Conservation (phyloP, 768 basidiomycete genomes). For the Naematelia aurantialba region DNA sequence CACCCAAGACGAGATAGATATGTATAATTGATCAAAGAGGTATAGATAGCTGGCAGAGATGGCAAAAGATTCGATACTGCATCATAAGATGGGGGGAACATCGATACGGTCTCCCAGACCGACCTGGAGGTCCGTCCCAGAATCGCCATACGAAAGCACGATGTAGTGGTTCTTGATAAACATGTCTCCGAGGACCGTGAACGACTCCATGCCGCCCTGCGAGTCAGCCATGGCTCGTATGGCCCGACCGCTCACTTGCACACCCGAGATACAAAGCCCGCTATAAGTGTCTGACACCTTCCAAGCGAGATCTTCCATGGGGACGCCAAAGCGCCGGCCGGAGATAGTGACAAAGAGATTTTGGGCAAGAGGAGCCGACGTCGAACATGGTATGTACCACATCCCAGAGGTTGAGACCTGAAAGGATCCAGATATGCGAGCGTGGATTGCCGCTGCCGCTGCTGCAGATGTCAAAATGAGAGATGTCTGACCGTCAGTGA, state of each 20-base stretch:
- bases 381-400: slow-evolving; percentile 25
- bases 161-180: slow-evolving; percentile 44
- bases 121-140: slow-evolving; percentile 10
- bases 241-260: slow-evolving; percentile 20
- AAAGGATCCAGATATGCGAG: slow-evolving; percentile 8
- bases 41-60: background rate
- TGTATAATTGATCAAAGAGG: too few species aligned
- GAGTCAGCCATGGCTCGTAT: background rate
- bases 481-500: slow-evolving; percentile 15
- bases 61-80: background rate
- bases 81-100: slow-evolving; percentile 12
- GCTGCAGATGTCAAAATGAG: slow-evolving; percentile 23
- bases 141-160: slow-evolving; percentile 23
- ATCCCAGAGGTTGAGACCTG: slow-evolving; percentile 10
- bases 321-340: slow-evolving; percentile 21
- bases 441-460: slow-evolving; percentile 15
- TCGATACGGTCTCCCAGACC: slow-evolving; percentile 24
- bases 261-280: slow-evolving; percentile 25
- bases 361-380: slow-evolving; percentile 8
- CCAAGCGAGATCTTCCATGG: slow-evolving; percentile 28
- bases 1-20: too few species aligned
- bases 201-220: slow-evolving; percentile 32
- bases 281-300: slow-evolving; percentile 12
- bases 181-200: slow-evolving; percentile 39
- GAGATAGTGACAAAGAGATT: slow-evolving; percentile 23